Evolutionary conservation across 768 basidiomycete species (phyloP), one percentile per base, ranked within the genome.

Genomic region (Amanita pallidorosea): DNA sequence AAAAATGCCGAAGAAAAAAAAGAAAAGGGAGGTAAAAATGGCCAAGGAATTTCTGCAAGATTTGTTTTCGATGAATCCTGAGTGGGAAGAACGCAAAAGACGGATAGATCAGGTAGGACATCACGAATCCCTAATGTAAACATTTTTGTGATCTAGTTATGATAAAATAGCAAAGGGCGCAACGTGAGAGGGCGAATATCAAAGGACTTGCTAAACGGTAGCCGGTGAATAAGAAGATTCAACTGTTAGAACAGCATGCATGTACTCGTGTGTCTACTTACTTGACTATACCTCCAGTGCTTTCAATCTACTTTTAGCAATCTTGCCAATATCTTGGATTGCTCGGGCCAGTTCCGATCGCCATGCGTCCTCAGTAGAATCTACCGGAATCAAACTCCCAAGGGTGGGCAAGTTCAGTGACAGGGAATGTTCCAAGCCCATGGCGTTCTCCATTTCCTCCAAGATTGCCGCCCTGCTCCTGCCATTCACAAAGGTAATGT

Each of bases 401-500:
- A 76, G 52, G 1, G 56, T 51, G 0, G 76, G 76, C 40, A 72
- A 60, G 2, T 67, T 61, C 7, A 75, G 63, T 20, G 69, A 74
- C 45, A 78, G 58, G 12, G 77, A 77, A 61, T 76, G 79, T 45
- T 65, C 60, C 55, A 81, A 60, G 4, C 68, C 73, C 31, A 94
- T 67, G 48, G 70, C 71, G 51, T 70, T 72, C 64, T 93, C 88
- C 75, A 96, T 85, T 68, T 93, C 89, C 56, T 79, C 73, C 35
- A 79, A 82, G 57, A 96, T 83, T 42, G 64, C 74, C 31, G 74
- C 75, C 35, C 91, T 72, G 54, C 77, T 77, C 53, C 92, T 76
- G 31, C 89, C 88, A 59, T 92, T 90, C 36, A 95, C 93, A 60
- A 93, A 96, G 5, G 90, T 93, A 67, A 96, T 88, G 61, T 91